Evolutionary conservation across 495 filamentous ascomycete species (phyloP).

Genomic region (Penicillium pulvis): DNA sequence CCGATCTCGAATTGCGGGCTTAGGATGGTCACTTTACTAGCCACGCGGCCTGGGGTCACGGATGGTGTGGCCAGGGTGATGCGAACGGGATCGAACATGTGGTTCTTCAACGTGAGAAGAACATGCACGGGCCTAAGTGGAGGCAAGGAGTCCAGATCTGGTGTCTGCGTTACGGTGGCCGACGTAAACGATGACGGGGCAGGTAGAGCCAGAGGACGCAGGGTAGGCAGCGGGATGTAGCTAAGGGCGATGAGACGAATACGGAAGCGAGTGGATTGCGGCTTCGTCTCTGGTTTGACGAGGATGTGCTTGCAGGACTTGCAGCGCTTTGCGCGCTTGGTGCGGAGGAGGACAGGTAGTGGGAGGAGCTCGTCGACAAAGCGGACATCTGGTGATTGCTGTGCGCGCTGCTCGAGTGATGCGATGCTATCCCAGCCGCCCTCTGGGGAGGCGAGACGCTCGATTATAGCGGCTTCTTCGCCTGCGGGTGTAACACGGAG

Average conservation of each 20-base stretch:
- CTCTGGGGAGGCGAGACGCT: conserved; percentile 43
- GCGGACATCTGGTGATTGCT: conserved; percentile 50
- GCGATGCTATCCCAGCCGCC: conserved; percentile 58
- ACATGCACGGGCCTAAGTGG: conserved; percentile 76
- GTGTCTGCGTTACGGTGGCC: conserved; percentile 26
- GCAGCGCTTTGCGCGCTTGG: conserved; percentile 92
- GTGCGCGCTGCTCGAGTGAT: conserved; percentile 52
- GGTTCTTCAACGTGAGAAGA: conserved; percentile 87
- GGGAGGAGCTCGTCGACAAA: conserved; percentile 74
- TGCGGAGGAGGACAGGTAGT: conserved; percentile 76
- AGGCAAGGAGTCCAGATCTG: conserved; percentile 53
- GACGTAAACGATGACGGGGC: conserved; percentile 27
- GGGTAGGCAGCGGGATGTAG: conserved; percentile 79
- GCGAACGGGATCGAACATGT: conserved; percentile 85
- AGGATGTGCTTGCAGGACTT: conserved; percentile 92
- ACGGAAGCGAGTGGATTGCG: conserved; percentile 79
- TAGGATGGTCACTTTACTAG: conserved; percentile 82
- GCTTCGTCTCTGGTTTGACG: conserved; percentile 89
- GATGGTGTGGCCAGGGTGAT: conserved; percentile 86
- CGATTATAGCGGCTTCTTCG: conserved; percentile 50
- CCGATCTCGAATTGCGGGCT: conserved; percentile 95
- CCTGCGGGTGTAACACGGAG: conserved; percentile 55
- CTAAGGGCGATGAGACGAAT: conserved; percentile 87
- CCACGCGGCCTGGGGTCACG: conserved; percentile 74
- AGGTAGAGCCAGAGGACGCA: conserved; percentile 61